Base-by-base conservation (phyloP, 495 filamentous ascomycete species). In the Penicillium coffeae region DNA sequence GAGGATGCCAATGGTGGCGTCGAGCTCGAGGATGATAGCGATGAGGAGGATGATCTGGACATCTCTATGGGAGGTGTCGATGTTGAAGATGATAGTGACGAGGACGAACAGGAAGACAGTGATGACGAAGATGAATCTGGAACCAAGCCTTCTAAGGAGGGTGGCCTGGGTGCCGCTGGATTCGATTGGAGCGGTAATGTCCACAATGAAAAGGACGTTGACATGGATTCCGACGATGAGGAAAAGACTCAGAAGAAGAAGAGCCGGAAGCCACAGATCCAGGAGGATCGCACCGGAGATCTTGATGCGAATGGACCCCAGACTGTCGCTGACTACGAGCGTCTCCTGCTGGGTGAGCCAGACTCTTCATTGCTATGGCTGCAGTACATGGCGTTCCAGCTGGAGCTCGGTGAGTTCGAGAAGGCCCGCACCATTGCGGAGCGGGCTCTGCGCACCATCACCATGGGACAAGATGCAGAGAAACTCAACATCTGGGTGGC, bases 401-500 rank as follows among this genome's bases (percentile, higher is more conserved):
- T 96, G 60, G 85, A 95, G 64, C 75, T 95, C 43, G 87, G 87
- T 65, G 93, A 97, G 59, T 70, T 92, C 21, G 80, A 82, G 33
- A 90, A 87, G 64, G 90, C 93, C 7, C 81, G 93, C 41, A 83
- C 90, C 46, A 84, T 95, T 52, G 90, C 88, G 19, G 86, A 95
- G 66, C 86, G 93, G 48, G 93, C 93, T 10, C 75, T 96, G 46
- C 83, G 85, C 55, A 91, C 84, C 8, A 97, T 97, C 62, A 83
- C 85, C 66, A 89, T 92, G 55, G 80, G 84, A 16, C 89, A 95
- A 59, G 83, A 95, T 58, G 76, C 80, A 0, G 94, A 95, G 66
- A 96, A 95, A 72, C 70, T 93, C 58, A 95, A 96, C 68, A 80
- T 95, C 50, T 98, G 93, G 93, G 82, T 90, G 52, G 94, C 89